phyloP scores from a whole-genome alignment of 495 filamentous ascomycete species.

The Penicillium chermesinum region DNA sequence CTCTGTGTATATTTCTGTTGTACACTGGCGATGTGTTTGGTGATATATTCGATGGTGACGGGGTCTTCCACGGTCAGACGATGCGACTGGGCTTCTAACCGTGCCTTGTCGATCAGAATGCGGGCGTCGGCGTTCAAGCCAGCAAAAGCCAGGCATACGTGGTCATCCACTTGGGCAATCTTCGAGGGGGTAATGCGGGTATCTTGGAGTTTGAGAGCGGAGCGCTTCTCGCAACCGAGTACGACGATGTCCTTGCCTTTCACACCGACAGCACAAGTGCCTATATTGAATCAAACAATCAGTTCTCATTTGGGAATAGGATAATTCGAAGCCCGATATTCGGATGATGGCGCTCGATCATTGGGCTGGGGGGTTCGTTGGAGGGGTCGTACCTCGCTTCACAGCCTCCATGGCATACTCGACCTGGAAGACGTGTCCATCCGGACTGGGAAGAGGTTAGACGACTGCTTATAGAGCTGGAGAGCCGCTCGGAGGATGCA shows the following conservation, averaged over 20 bases:
- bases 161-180: conserved; percentile 88
- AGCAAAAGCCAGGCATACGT: conserved; percentile 95
- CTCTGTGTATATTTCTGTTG: conserved; percentile 98
- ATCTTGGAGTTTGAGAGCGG: conserved; percentile 98
- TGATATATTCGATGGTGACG: conserved; percentile 97
- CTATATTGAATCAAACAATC: conserved; percentile 39
- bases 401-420: conserved; percentile 99
- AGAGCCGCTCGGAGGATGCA: conserved; percentile 3
- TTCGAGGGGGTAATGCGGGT: conserved; percentile 98
- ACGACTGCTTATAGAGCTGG: conserved; percentile 12
- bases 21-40: conserved; percentile 94
- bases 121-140: conserved; percentile 96
- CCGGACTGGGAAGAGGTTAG: conserved; percentile 61
- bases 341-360: too few species aligned
- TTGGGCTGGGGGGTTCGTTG: conserved; percentile 7
- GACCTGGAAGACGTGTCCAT: conserved; percentile 99
- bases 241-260: conserved; percentile 95
- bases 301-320: too few species aligned
- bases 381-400: conserved; percentile 73
- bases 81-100: conserved; percentile 94
- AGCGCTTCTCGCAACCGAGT: conserved; percentile 95
- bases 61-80: conserved; percentile 97
- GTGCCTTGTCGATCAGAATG: conserved; percentile 95
- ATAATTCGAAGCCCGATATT: too few species aligned
- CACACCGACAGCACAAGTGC: conserved; percentile 96